Conservation (phyloP, 2,329 filamentous ascomycete species). For the Phialemoniopsis sp. region DNA sequence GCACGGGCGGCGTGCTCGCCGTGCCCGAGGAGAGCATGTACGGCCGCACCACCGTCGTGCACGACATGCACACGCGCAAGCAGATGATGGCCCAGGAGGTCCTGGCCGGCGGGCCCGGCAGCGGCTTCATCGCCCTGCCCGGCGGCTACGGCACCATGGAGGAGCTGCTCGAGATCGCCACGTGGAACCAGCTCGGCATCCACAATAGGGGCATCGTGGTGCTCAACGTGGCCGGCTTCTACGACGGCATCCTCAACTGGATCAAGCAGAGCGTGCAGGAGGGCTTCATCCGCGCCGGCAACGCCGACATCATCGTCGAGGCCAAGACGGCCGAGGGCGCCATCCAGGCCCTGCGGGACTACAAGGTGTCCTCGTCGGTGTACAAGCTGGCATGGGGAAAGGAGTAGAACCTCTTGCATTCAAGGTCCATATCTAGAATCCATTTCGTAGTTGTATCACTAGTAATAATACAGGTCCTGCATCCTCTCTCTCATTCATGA, state of each 20-base stretch:
- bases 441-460: no score
- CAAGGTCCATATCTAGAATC: conserved; percentile 1
- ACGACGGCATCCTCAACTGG: conserved; percentile 83
- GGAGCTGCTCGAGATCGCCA: conserved; percentile 86
- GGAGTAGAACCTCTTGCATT: conserved; percentile 34
- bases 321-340: conserved; percentile 70
- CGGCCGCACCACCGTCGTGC: conserved; percentile 81
- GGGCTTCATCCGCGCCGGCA: conserved; percentile 71
- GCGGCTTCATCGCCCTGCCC: conserved; percentile 82
- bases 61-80: conserved; percentile 96
- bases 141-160: conserved; percentile 95
- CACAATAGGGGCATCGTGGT: conserved; percentile 76
- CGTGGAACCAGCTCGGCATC: conserved; percentile 96
- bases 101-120: conserved; percentile 73
- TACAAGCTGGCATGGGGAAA: conserved; percentile 80
- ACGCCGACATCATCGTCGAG: conserved; percentile 74
- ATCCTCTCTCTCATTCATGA: not conserved
- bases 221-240: conserved; percentile 87
- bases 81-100: conserved; percentile 89
- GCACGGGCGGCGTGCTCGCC: conserved; percentile 36
- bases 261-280: conserved; percentile 69
- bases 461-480: not conserved
- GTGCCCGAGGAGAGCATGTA: conserved; percentile 64
- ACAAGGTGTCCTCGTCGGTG: conserved; percentile 69
- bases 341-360: conserved; percentile 64